phyloP scores from a whole-genome alignment of 1,139 yeast genomes.

The Citeromyces siamensis region DNA sequence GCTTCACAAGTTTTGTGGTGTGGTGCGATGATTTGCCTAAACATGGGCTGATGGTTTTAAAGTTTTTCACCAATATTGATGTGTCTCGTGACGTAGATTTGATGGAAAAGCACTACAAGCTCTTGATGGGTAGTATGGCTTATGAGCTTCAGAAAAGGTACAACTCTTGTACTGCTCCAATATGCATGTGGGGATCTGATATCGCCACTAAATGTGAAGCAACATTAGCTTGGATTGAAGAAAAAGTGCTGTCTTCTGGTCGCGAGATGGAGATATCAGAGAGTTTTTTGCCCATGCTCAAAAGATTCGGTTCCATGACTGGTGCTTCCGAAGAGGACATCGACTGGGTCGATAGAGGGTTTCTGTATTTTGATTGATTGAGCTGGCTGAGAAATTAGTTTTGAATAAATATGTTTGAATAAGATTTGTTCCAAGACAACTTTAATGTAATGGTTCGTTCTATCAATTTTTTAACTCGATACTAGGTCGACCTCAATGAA shows the following conservation, averaged over 20 bases:
- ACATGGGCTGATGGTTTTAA: not conserved
- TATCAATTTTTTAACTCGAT: too few relatives aligned
- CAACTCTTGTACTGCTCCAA: not conserved
- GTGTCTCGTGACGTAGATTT: not conserved
- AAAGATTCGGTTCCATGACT: not conserved
- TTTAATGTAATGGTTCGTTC: too few relatives aligned
- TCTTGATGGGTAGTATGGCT: not conserved
- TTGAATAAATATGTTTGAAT: too few relatives aligned
- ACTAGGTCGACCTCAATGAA: too few relatives aligned
- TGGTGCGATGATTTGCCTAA: conserved; percentile 1
- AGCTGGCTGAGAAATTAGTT: too few relatives aligned
- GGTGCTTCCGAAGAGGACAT: conserved; percentile 1
- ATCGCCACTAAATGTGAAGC: not conserved
- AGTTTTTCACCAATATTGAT: conserved; percentile 1
- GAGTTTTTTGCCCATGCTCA: not conserved
- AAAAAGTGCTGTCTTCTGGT: not conserved
- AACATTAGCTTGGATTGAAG: not conserved
- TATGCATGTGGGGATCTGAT: not conserved
- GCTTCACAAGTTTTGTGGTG: not conserved
- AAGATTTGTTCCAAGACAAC: too few relatives aligned
- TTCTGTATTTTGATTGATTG: not conserved
- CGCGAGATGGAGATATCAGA: not conserved
- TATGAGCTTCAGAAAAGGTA: not conserved
- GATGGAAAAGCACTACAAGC: not conserved
- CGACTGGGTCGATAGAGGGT: conserved; percentile 2